Base-by-base conservation (phyloP, 2,329 filamentous ascomycete species). In the Hymenoscyphus repandus region DNA sequence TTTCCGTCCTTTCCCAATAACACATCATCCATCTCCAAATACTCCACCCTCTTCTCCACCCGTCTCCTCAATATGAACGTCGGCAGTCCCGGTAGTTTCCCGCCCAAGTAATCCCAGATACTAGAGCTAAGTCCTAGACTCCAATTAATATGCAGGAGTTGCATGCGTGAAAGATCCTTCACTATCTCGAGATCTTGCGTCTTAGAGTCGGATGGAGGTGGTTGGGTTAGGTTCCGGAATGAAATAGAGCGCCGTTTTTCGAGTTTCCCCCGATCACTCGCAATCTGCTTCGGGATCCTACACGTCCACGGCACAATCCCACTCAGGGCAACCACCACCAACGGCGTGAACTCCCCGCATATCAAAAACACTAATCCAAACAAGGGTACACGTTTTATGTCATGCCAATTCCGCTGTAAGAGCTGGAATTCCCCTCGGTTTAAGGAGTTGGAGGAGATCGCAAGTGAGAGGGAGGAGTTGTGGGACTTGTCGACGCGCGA, bases 311-410 rank as follows among this genome's bases (percentile, higher is more conserved):
- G 92, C 22, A 95, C 86, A 18, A 90, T 73, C 34, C 72, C 72
- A 17, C 83, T 82, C 22, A 95, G 72, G 31, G 82, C 78, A 6
- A 90, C 72, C 1, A 95, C 85, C 5, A 95, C 70, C 5, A 97
- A 64, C 0, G 91, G 90, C 1, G 91, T 88, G 70, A 95, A 85
- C 69, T 97, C 92, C 22, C 90, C 92, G 65, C 87, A 88, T 13
- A 95, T 56, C 1, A 92, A 62, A 6, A 96, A 75, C 45, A 96
- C 72, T 2, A 95, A 54, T 0, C 74, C 83, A 66, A 99, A 96
- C 1, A 87, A 68, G 0, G 91, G 89, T 47, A 96, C 74, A 20
- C 90, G 83, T n/a, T 80, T 72, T 41, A 89, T 70, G 67, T 97
- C 93, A 61, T 86, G 79, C 38, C 74, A 72, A 38, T 83, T 84